phyloP scores from a whole-genome alignment of 2,329 filamentous ascomycete genomes.

The Didymosphaeria variabile region DNA sequence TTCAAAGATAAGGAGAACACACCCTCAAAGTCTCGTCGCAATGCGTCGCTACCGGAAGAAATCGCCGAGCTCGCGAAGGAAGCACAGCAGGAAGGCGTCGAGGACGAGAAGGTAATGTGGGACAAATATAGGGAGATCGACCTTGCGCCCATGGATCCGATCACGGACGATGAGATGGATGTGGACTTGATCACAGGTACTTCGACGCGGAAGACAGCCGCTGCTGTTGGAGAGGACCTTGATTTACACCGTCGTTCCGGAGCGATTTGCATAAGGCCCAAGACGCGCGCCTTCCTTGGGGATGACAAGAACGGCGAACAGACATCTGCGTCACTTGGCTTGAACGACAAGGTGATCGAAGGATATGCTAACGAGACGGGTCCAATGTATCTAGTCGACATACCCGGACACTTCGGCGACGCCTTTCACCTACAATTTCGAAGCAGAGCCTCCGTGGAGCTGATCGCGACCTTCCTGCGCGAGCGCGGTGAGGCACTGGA shows the following conservation, averaged over 20 bases:
- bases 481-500: slow-evolving; percentile 15
- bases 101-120: neutral
- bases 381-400: slow-evolving; percentile 16
- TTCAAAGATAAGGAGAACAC: slow-evolving; percentile 24
- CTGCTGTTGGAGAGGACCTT: neutral
- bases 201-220: slow-evolving; percentile 11
- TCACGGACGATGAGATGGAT: slow-evolving; percentile 22
- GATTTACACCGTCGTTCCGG: neutral
- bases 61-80: slow-evolving; percentile 28
- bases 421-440: slow-evolving; percentile 11
- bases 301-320: neutral
- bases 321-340: neutral
- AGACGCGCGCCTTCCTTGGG: neutral
- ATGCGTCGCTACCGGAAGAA: slow-evolving; percentile 32
- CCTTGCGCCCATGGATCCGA: slow-evolving; percentile 32
- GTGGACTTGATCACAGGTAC: slow-evolving; percentile 28
- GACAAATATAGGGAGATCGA: slow-evolving; percentile 28
- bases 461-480: slow-evolving; percentile 20
- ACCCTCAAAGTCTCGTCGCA: slow-evolving; percentile 27
- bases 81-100: slow-evolving; percentile 15
- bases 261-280: neutral
- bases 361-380: neutral
- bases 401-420: slow-evolving; percentile 20
- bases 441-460: neutral
- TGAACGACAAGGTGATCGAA: neutral